Conservation (phyloP, 2,329 filamentous ascomycete species). For the Colletotrichum chrysophilum region DNA sequence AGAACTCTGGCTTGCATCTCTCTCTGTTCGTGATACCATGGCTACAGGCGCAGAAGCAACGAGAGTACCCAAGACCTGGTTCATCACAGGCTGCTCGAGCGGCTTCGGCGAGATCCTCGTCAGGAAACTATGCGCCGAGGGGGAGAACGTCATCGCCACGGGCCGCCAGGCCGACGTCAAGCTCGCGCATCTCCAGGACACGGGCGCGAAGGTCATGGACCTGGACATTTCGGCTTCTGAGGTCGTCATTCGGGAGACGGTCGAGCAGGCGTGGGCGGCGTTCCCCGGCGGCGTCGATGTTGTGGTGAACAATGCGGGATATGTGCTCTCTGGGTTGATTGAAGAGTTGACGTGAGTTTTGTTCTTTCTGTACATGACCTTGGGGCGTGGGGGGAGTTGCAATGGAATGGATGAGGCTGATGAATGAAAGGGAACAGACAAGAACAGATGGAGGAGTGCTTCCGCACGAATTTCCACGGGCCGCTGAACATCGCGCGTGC, state of each 20-base stretch:
- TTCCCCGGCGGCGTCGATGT: slow-evolving; percentile 36
- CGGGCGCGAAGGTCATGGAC: not conserved
- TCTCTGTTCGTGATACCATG: not conserved
- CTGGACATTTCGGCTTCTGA: not conserved
- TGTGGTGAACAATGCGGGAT: slow-evolving; percentile 45
- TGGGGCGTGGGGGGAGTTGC: not conserved
- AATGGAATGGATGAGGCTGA: not conserved
- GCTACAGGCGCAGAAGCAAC: not conserved
- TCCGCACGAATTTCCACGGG: slow-evolving; percentile 43
- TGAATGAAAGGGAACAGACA: not conserved
- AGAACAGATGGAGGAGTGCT: not conserved
- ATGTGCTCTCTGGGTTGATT: not conserved
- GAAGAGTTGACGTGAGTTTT: not conserved
- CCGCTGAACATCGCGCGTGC: slow-evolving; percentile 40
- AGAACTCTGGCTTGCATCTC: not conserved
- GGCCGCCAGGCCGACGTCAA: slow-evolving; percentile 38
- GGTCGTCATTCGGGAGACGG: not conserved
- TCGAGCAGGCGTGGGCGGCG: not conserved
- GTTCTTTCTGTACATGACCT: not conserved
- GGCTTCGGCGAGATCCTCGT: slow-evolving; percentile 45
- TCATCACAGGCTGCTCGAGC: slow-evolving; percentile 49
- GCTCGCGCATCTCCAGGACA: slow-evolving; percentile 35
- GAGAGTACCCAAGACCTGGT: slow-evolving; percentile 26
- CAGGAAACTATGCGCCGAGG: slow-evolving; percentile 38
- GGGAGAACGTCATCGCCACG: slow-evolving; percentile 47